Evolutionary conservation across 768 basidiomycete species (phyloP), one percentile per base, ranked within the genome.

Genomic region (Rhizopogon vulgaris): DNA sequence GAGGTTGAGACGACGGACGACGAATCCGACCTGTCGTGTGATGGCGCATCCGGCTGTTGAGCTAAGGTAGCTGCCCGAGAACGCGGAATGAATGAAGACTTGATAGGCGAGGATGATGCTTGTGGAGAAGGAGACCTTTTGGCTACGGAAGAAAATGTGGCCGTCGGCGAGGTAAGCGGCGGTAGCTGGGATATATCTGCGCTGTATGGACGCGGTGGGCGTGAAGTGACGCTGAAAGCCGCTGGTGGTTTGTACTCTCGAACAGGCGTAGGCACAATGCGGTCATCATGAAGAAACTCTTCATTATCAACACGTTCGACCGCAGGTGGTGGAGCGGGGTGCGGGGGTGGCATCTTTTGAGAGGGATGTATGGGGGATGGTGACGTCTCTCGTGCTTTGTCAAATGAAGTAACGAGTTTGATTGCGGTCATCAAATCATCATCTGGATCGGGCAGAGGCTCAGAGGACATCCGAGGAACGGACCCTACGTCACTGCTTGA

Each of bases 221-320:
- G 68, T 17, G 82, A 83, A 2, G 78, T 81, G 41, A 85, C 83
- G 53, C 78, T 79, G 59, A 85, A 85, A 25, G 81, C 71, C 6
- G 80, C 75, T 9, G 74, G 74, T 4, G 82, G 78, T 42, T 76
- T 68, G 30, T 80, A 74, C 59, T 76, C 71, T 55, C 77, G 79
- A 55, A 85, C 83, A 22, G 77, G 77, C 43, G 83, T 83, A 8
- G 83, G 83, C 17, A 78, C 58, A 15, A 69, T 68, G 34, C 53
- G 59, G 24, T 68, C 52, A 42, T 36, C 40, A 38, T 15, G 38
- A 24, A n/a, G 45, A 28, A 42, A 54, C 51, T 18, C 50, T 47
- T 27, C 39, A 5, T 45, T 38, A 28, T 39, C 55, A 25, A 52
- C 38, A 18, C 43, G 42, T 36, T 30, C 41, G 6, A 48, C 30